Base-by-base conservation (phyloP, 139 green algal genomes). In the Chlorella vulgaris region DNA sequence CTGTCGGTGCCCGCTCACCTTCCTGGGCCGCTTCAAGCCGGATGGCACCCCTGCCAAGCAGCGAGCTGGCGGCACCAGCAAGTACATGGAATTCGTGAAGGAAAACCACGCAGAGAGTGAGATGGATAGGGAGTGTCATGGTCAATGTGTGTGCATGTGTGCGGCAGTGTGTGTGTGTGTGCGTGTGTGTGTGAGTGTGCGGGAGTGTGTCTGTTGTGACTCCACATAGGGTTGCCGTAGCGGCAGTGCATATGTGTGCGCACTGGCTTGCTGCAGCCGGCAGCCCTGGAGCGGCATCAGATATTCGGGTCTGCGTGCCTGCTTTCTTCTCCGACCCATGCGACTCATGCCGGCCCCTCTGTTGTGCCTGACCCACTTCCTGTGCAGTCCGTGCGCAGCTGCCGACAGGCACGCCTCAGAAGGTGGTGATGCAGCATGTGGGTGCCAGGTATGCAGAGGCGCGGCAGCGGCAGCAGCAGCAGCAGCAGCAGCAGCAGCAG, bases 21-120 rank as follows among this genome's bases (percentile, higher is more conserved):
- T 76, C 38, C 74, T 92, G 40, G 90, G 90, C 8, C 82, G 74
- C 28, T 91, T 93, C 76, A 74, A 86, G 22, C 42, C 50, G 2
- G 88, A 91, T 60, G 88, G 88, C 69, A 85, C 82, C 22, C 84
- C 78, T 65, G 65, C 79, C 68, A 90, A 89, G 80, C 47, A 36
- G 28, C 43, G 78, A 10, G 29, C 47, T 28, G 39, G 39, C 19
- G 24, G 63, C 3, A 53, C 60, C 53, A 55, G 22, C 50, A 39
- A 22, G 29, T 86, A 76, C 60, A 81, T 66, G 35, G 40, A 83
- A 29, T 91, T 89, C 71, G 85, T 92, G 0, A 82, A 86, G 50
- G 82, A 92, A 13, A 75, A 88, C 60, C 88, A 90, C 71, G 75
- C 75, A 13, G 69, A n/a, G 1, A 70, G 53, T 80, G 73, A 78